phyloP scores from a whole-genome alignment of 2,329 filamentous ascomycete genomes.

The Chalara sp. region DNA sequence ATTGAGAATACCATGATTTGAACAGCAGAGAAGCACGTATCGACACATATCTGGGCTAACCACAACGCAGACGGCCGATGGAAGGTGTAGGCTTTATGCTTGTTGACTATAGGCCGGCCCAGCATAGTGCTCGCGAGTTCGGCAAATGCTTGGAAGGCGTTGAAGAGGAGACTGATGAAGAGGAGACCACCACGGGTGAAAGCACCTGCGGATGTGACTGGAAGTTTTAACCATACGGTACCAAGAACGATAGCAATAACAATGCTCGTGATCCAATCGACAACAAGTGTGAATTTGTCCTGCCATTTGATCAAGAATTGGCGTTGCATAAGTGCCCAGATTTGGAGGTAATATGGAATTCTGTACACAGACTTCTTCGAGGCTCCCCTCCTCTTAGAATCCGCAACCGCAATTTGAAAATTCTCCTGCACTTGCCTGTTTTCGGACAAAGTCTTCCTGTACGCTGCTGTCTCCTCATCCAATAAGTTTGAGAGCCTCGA shows the following conservation, averaged over 20 bases:
- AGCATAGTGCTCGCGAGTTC: conserved; percentile 72
- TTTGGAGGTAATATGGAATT: conserved; percentile 74
- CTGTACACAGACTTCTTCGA: conserved; percentile 71
- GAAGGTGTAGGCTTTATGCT: conserved; percentile 64
- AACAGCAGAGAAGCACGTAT: conserved; percentile 48
- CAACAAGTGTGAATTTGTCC: conserved; percentile 68
- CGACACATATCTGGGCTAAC: conserved; percentile 46
- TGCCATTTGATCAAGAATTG: conserved; percentile 84
- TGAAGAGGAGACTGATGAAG: conserved; percentile 76
- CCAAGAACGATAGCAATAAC: conserved; percentile 73
- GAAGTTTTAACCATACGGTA: conserved; percentile 69
- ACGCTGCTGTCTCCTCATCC: conserved; percentile 59
- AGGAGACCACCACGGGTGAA: conserved; percentile 78
- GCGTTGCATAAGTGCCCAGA: conserved; percentile 77
- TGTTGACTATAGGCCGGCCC: conserved; percentile 71
- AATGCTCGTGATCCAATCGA: conserved; percentile 66
- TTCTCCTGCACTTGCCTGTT: conserved; percentile 67
- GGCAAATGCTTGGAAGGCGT: conserved; percentile 79
- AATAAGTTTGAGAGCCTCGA: conserved; percentile 53
- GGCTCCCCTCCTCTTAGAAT: conserved; percentile 72
- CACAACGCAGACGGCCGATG: conserved; percentile 52
- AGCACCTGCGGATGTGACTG: conserved; percentile 58
- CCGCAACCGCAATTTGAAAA: conserved; percentile 67
- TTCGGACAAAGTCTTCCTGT: conserved; percentile 55
- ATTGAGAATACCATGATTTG: conserved; percentile 53